Percentiles rank a stretch among this genome's conserved stretches.
These are phyloP conservation scores for Mimosa pudica DNA, from an alignment of 306 rosid species.

Conservation along the genomic window DNA sequence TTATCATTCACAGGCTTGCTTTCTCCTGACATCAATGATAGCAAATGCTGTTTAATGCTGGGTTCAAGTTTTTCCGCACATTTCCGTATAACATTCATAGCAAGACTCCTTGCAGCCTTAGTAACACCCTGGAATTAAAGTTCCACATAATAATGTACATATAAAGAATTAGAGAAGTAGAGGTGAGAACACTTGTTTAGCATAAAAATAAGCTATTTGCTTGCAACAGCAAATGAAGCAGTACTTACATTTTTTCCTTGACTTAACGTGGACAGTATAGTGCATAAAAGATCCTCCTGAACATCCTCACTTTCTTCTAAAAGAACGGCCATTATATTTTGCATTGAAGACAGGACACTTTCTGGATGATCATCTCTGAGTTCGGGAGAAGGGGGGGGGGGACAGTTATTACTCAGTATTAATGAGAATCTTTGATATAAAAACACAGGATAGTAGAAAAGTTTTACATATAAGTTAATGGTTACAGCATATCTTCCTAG, in stretches of 20 bases:
- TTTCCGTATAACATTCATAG: slow-evolving; percentile 91
- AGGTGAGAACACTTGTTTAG: not conserved
- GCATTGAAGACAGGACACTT: slow-evolving; percentile 91
- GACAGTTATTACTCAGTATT: slow-evolving; percentile 13
- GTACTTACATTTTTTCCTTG: slow-evolving; percentile 74
- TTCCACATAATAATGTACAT: slow-evolving; percentile 23
- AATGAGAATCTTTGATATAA: not conserved
- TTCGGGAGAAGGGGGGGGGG: not conserved
- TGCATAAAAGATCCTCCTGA: slow-evolving; percentile 65
- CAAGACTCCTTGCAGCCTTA: slow-evolving; percentile 92
- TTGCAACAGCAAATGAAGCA: slow-evolving; percentile 32
- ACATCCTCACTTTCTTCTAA: slow-evolving; percentile 97
- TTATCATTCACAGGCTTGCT: slow-evolving; percentile 56
- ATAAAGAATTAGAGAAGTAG: slow-evolving; percentile 2
- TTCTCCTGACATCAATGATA: slow-evolving; percentile 90
- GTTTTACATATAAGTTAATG: slow-evolving; percentile 28
- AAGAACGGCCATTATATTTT: slow-evolving; percentile 87
- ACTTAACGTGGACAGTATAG: slow-evolving; percentile 74
- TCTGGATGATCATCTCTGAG: slow-evolving; percentile 96
- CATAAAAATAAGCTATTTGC: slow-evolving; percentile 30
- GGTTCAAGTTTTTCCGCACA: slow-evolving; percentile 90
- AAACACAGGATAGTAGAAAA: not conserved
- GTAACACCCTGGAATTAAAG: slow-evolving; percentile 68
- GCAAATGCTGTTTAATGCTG: slow-evolving; percentile 75
- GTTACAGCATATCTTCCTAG: not conserved